phyloP scores from a whole-genome alignment of 495 filamentous ascomycete genomes.

The Neurospora terricola region DNA sequence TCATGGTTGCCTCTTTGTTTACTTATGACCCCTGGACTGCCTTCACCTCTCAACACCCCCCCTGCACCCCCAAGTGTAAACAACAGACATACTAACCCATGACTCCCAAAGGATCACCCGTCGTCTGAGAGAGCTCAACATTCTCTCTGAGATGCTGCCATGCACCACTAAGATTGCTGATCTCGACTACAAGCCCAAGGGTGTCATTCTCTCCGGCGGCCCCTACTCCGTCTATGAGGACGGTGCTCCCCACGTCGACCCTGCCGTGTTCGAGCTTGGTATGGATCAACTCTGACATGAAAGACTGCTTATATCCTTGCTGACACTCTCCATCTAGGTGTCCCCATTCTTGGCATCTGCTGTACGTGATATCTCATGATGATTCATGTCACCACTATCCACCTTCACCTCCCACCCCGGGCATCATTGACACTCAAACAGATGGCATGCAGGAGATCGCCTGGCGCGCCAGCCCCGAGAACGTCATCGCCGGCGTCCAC shows the following conservation, averaged over 20 bases:
- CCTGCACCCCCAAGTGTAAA: background rate
- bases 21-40: background rate
- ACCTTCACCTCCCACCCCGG: background rate
- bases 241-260: constrained; percentile 46
- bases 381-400: background rate
- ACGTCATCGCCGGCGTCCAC: constrained; percentile 63
- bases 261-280: constrained; percentile 66
- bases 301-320: background rate
- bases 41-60: background rate
- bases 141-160: constrained; percentile 88
- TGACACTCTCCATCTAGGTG: constrained; percentile 3
- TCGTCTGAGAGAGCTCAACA: constrained; percentile 66
- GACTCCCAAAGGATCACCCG: constrained; percentile 46
- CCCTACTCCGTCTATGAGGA: constrained; percentile 27
- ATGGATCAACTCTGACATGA: constrained; percentile 40
- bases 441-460: constrained; percentile 57
- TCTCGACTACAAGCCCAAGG: constrained; percentile 71
- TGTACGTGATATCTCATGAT: constrained; percentile 36
- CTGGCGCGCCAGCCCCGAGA: constrained; percentile 53
- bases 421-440: background rate
- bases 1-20: background rate
- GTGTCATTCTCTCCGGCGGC: constrained; percentile 62
- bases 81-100: background rate
- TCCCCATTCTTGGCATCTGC: constrained; percentile 49
- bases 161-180: constrained; percentile 81